phyloP scores from a whole-genome alignment of 345 rosid species.

The Camelina laxa region DNA sequence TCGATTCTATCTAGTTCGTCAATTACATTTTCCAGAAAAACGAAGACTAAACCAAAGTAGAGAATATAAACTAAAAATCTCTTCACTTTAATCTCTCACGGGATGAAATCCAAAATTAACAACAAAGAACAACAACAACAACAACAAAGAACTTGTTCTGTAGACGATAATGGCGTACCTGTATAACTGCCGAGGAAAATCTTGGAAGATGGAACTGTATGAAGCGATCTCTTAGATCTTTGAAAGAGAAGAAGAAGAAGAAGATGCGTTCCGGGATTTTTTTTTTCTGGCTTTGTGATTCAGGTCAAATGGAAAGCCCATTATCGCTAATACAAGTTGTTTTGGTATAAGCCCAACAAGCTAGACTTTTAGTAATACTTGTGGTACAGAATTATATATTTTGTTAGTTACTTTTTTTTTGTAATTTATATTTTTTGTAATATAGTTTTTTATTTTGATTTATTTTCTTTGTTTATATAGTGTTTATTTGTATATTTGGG shows the following conservation, averaged over 20 bases:
- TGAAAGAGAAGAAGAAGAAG: not conserved
- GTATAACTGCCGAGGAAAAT: not conserved
- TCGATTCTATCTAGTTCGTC: not conserved
- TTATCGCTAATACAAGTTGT: too few relatives aligned
- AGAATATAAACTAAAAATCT: conserved; percentile 1
- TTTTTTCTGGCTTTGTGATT: not conserved
- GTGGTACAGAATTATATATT: too few relatives aligned
- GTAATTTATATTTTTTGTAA: too few relatives aligned
- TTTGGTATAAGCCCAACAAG: too few relatives aligned
- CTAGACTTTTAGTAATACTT: too few relatives aligned
- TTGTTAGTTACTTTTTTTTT: too few relatives aligned
- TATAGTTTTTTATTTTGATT: too few relatives aligned
- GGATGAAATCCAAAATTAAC: not conserved
- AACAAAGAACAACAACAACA: not conserved
- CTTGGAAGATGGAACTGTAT: conserved; percentile 4
- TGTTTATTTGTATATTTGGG: too few relatives aligned
- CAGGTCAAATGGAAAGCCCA: not conserved
- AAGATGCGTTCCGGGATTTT: conserved; percentile 18
- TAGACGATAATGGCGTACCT: conserved; percentile 16
- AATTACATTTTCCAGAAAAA: not conserved
- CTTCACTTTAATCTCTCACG: not conserved
- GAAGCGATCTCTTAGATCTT: conserved; percentile 18
- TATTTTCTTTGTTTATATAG: too few relatives aligned
- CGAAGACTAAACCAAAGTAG: not conserved
- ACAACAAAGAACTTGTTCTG: not conserved